A percentile compares a stretch with the other conserved stretches of the same genome.
phyloP scores from a whole-genome alignment of 2,329 filamentous ascomycete genomes.

The Eutypa lata region DNA sequence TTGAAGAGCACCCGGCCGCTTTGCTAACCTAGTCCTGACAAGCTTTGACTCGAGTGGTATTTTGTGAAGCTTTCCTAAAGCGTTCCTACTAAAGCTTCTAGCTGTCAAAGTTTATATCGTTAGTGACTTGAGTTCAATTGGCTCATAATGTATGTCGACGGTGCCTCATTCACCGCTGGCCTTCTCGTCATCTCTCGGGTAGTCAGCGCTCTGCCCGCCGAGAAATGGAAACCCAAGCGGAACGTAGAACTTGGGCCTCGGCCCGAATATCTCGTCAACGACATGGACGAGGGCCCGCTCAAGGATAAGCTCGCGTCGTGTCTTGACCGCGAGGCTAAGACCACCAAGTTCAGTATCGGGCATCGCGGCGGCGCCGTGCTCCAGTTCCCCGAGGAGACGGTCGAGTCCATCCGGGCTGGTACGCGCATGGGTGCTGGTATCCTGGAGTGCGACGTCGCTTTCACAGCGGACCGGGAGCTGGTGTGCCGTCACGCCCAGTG shows the following conservation, averaged over 20 bases:
- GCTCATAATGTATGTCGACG: constrained; percentile 1
- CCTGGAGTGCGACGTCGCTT: constrained; percentile 65
- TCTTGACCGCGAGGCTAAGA: constrained; percentile 49
- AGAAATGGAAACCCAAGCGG: neutral
- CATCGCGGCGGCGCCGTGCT: constrained; percentile 62
- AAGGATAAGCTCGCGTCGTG: constrained; percentile 60
- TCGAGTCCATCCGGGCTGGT: constrained; percentile 57
- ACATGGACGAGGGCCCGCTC: constrained; percentile 58
- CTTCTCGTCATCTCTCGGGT: constrained; percentile 2
- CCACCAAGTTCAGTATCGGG: constrained; percentile 56
- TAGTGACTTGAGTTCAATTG: neutral
- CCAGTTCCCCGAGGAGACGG: constrained; percentile 62
- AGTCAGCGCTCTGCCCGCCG: constrained; percentile 8
- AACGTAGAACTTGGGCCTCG: constrained; percentile 60
- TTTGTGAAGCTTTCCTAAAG: no score
- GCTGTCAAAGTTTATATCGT: no score
- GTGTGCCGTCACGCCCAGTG: constrained; percentile 67
- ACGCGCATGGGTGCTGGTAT: constrained; percentile 66
- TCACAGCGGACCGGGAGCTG: constrained; percentile 62
- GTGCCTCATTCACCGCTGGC: neutral
- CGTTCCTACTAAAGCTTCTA: no score
- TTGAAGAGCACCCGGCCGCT: no score
- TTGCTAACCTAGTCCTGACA: no score
- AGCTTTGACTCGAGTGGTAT: no score
- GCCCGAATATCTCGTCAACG: constrained; percentile 61